Conservation (phyloP, 257 asterid species). For the Solanum lignicaule region DNA sequence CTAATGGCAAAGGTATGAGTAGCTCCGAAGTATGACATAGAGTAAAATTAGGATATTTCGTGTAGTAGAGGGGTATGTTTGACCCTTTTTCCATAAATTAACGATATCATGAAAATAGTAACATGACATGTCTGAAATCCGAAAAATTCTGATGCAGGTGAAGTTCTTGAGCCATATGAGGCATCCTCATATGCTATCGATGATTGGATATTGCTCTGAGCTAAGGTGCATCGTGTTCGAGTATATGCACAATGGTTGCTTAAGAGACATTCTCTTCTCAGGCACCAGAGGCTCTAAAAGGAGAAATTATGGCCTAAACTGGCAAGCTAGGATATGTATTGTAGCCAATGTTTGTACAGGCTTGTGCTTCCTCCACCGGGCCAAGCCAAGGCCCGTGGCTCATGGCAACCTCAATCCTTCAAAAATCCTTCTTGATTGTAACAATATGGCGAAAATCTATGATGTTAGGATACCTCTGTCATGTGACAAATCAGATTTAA, state of each 20-base stretch:
- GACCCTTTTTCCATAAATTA: not conserved
- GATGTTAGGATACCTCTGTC: constrained; percentile 15
- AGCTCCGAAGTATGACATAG: not conserved
- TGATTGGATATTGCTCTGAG: constrained; percentile 58
- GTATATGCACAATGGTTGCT: constrained; percentile 47
- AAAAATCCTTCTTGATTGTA: constrained; percentile 43
- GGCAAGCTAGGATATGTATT: constrained; percentile 45
- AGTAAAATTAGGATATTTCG: not conserved
- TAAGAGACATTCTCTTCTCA: constrained; percentile 44
- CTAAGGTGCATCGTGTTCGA: constrained; percentile 47
- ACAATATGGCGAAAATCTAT: constrained; percentile 33
- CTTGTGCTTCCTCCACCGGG: constrained; percentile 50
- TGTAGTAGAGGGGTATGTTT: not conserved
- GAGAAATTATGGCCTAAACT: constrained; percentile 26
- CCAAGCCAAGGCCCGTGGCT: constrained; percentile 37
- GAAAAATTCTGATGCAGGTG: constrained; percentile 27
- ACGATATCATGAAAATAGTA: not conserved
- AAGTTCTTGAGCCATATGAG: constrained; percentile 30
- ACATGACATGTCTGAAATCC: not conserved
- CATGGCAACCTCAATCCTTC: constrained; percentile 59
- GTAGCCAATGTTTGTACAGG: constrained; percentile 52
- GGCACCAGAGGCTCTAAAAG: constrained; percentile 13
- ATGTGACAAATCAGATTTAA: constrained; percentile 4
- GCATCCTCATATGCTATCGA: constrained; percentile 47
- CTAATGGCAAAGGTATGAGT: not conserved